phyloP scores from a whole-genome alignment of 2,329 filamentous ascomycete genomes.

The Whalleya microplaca region DNA sequence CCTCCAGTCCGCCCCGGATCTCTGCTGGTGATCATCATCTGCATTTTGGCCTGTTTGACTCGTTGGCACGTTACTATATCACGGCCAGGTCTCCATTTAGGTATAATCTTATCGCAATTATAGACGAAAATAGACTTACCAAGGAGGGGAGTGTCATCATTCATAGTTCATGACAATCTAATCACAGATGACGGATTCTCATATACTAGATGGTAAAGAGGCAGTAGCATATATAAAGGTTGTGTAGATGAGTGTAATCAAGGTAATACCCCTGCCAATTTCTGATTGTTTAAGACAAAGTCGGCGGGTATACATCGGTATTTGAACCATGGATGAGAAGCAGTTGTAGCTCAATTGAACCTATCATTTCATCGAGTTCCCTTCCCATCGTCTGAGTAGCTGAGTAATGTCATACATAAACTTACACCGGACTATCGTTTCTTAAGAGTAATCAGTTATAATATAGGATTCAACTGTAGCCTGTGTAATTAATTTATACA shows the following conservation, averaged over 20 bases:
- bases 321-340: constrained; percentile 2
- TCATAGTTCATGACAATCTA: constrained; percentile 16
- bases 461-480: too few relatives aligned
- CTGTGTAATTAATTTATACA: too few relatives aligned
- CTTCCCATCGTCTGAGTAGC: too few relatives aligned
- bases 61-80: constrained; percentile 1
- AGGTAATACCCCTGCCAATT: background rate
- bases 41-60: constrained; percentile 10
- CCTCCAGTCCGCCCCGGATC: constrained; percentile 10
- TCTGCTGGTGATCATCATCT: background rate
- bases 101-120: background rate
- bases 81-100: background rate
- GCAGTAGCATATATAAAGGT: background rate
- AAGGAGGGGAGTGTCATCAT: constrained; percentile 27
- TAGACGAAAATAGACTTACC: constrained; percentile 22
- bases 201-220: background rate
- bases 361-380: background rate
- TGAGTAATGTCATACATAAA: too few relatives aligned
- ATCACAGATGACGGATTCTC: background rate
- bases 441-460: too few relatives aligned
- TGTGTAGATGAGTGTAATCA: background rate
- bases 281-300: background rate
- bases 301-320: constrained; percentile 17
- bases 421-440: too few relatives aligned
- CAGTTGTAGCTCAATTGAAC: background rate